Conservation (phyloP, 108 stramenopile species). For the Seminavis robusta region DNA sequence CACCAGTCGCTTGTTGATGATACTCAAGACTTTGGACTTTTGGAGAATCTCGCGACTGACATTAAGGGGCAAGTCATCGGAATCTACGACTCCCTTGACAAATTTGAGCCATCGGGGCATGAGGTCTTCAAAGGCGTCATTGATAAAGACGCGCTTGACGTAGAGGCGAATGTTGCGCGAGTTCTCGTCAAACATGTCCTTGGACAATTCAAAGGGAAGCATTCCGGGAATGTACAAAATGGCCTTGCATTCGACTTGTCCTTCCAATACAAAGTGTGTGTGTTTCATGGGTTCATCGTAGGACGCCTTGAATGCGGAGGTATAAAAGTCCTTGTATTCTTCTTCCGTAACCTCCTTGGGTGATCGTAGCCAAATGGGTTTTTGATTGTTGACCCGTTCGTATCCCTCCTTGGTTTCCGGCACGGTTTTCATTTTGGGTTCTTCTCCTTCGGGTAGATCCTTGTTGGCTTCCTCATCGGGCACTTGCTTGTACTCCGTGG, state of each 20-base stretch:
- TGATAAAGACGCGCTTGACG: slow-evolving; percentile 99
- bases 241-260: slow-evolving; percentile 97
- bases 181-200: slow-evolving; percentile 98
- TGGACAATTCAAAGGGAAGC: slow-evolving; percentile 91
- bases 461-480: slow-evolving; percentile 95
- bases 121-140: slow-evolving; percentile 97
- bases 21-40: slow-evolving; percentile 93
- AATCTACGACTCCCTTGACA: slow-evolving; percentile 94
- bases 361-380: slow-evolving; percentile 96
- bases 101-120: slow-evolving; percentile 97
- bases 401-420: slow-evolving; percentile 82
- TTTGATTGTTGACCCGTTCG: slow-evolving; percentile 92
- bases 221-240: slow-evolving; percentile 94
- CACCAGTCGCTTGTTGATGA: slow-evolving; percentile 97
- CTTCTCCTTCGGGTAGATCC: slow-evolving; percentile 71
- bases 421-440: slow-evolving; percentile 95
- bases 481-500: slow-evolving; percentile 92
- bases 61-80: slow-evolving; percentile 94
- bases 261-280: slow-evolving; percentile 95
- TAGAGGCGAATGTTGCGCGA: slow-evolving; percentile 90
- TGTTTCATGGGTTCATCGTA: slow-evolving; percentile 92
- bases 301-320: slow-evolving; percentile 80
- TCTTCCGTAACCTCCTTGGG: slow-evolving; percentile 86
- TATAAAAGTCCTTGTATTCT: slow-evolving; percentile 97
- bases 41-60: slow-evolving; percentile 97